Evolutionary conservation across 441 rosid genomes (phyloP), one percentile per base, ranked within the genome.

Genomic region (Hypseocharis bilobata): DNA sequence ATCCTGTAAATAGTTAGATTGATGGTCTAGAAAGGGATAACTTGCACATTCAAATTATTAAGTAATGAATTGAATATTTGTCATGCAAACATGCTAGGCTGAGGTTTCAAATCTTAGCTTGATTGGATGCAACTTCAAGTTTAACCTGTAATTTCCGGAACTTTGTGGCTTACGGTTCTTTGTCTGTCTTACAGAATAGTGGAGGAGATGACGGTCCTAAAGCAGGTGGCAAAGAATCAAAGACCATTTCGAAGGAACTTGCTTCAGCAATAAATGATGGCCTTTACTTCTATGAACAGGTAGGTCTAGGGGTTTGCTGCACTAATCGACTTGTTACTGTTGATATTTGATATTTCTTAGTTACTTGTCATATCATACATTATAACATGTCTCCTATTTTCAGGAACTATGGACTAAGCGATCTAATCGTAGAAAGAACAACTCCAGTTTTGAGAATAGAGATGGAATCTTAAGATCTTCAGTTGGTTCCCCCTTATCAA

Each of bases 261-360:
- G 98, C 96, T 72, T 81, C 85, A 67, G 75, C 89, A 62, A 93
- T 88, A 74, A 85, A 90, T 71, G 98, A 88, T 60, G 98, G 97
- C 65, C 96, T 93, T 64, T 85, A 81, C 81, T 93, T 78, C 83
- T 93, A 76, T 73, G 98, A 93, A 76, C 97, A 93, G 92, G 97
- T 92, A 51, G 10, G 14, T 27, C 70, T 20, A 64, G 51, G 30
- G 63, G 66, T 19, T 60, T 68, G 16, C 40, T 72, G 17, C 56
- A 32, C 42, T 55, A 54, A 32, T 49, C 68, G 23, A 26, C 64
- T 66, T 20, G 17, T 38, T 6, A 11, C 52, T 52, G 27, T 22
- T 52, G 29, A n/a, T n/a, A n/a, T 47, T 17, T 74, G 63, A 29
- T 40, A 61, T 19, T 62, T 60, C 58, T 44, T 57, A 0, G 23